Evolutionary conservation across 176 grass and related monocot genomes (phyloP).

Genomic region (Oryza brachyantha): DNA sequence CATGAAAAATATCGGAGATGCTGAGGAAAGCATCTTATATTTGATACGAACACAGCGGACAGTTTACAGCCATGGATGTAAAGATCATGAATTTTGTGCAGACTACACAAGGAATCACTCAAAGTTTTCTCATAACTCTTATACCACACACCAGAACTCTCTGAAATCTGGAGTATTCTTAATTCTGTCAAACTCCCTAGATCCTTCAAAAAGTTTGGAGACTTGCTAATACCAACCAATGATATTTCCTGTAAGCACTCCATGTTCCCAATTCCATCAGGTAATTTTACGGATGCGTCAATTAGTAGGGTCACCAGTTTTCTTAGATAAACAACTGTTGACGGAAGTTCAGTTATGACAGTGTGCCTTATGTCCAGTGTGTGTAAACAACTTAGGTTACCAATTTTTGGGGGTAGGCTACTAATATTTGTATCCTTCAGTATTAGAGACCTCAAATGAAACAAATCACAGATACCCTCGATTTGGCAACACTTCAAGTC

Average conservation of each 20-base stretch:
- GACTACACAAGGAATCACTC: not conserved
- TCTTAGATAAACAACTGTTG: not conserved
- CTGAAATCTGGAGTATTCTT: not conserved
- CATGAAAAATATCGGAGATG: no score
- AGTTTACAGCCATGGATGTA: not conserved
- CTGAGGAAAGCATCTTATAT: no score
- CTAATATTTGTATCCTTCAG: slow-evolving; percentile 12
- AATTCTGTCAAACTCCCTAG: not conserved
- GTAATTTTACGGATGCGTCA: not conserved
- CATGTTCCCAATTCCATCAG: slow-evolving; percentile 18
- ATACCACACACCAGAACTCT: not conserved
- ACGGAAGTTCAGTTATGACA: not conserved
- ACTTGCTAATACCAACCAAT: not conserved
- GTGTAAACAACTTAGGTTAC: slow-evolving; percentile 4
- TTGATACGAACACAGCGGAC: not conserved
- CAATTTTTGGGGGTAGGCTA: not conserved
- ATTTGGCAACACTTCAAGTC: not conserved
- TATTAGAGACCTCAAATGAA: slow-evolving; percentile 25
- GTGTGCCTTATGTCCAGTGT: slow-evolving; percentile 10
- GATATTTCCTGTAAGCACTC: not conserved
- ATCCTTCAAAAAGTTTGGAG: not conserved
- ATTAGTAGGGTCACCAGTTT: not conserved
- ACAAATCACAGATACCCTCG: not conserved
- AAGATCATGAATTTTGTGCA: not conserved
- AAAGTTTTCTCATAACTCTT: not conserved